A percentile compares a stretch with the other conserved stretches of the same genome.
These are phyloP conservation scores for Gossypium sturtianum DNA, from an alignment of 345 rosid genomes.

Conservation along the genomic window DNA sequence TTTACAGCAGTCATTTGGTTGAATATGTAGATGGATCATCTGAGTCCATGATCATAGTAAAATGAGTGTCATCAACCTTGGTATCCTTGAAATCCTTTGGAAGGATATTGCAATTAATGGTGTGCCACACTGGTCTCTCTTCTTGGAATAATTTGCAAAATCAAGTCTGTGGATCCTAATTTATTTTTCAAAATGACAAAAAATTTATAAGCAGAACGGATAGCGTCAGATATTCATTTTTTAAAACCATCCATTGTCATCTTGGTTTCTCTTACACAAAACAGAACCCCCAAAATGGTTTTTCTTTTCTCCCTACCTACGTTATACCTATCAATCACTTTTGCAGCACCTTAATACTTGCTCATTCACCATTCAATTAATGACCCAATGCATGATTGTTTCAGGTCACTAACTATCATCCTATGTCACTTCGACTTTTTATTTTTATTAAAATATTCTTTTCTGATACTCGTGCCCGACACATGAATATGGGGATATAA, in stretches of 20 bases:
- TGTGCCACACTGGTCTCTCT: constrained; percentile 86
- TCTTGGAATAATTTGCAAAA: constrained; percentile 72
- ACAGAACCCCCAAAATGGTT: neutral
- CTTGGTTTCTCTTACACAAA: neutral
- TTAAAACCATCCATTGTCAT: too few species aligned
- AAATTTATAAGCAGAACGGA: too few species aligned
- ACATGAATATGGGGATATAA: too few species aligned
- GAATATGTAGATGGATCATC: constrained; percentile 24
- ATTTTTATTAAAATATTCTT: too few species aligned
- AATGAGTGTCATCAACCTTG: constrained; percentile 32
- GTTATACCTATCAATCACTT: neutral
- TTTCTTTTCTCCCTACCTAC: neutral
- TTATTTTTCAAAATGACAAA: too few species aligned
- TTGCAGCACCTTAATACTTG: neutral
- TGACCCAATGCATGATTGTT: neutral
- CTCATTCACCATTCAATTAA: neutral
- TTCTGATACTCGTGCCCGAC: too few species aligned
- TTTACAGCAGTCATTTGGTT: constrained; percentile 15
- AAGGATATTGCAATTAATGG: constrained; percentile 68
- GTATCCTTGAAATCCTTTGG: constrained; percentile 36
- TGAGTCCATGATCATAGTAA: constrained; percentile 36
- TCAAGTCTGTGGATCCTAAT: neutral
- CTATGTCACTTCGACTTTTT: too few species aligned
- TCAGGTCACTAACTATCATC: neutral
- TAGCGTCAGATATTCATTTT: too few species aligned